Evolutionary conservation across 345 rosid genomes (phyloP).

Genomic region (Hypericum perforatum): DNA sequence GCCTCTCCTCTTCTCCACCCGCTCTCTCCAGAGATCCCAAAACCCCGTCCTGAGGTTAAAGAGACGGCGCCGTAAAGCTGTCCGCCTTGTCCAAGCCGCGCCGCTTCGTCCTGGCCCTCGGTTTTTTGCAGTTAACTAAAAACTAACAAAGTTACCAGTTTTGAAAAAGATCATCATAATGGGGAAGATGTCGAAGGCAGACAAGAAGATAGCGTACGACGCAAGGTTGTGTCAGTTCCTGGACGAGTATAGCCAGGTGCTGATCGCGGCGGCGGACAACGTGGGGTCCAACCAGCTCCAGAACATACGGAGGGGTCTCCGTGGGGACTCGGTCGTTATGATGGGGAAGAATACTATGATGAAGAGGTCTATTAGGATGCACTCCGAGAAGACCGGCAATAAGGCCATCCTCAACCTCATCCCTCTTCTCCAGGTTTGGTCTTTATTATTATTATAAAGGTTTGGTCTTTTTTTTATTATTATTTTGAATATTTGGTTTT

Average conservation of each 20-base stretch:
- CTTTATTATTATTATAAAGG: neutral
- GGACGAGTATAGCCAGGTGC: constrained; percentile 4
- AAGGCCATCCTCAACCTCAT: constrained; percentile 1
- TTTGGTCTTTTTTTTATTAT: neutral
- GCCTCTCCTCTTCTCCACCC: neutral
- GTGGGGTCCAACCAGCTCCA: constrained; percentile 5
- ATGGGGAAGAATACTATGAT: constrained; percentile 6
- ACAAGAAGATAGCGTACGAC: constrained; percentile 4
- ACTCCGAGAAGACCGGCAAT: constrained; percentile 4
- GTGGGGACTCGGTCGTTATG: neutral
- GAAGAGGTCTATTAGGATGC: constrained; percentile 6
- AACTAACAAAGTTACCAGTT: neutral
- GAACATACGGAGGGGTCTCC: constrained; percentile 1
- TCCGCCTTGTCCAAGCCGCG: constrained; percentile 51
- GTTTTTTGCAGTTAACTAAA: too few relatives aligned
- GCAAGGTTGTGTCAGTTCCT: constrained; percentile 1
- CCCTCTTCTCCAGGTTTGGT: constrained; percentile 1
- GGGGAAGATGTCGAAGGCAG: neutral
- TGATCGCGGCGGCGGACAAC: constrained; percentile 2
- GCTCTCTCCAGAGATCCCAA: neutral
- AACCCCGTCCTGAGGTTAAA: constrained; percentile 37
- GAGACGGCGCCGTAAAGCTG: constrained; percentile 40
- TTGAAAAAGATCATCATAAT: neutral
- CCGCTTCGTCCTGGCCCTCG: constrained; percentile 54
- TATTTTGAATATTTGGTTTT: neutral